Base-by-base conservation (phyloP, 1,139 yeast species). In the Saccharomyces pastorianus region DNA sequence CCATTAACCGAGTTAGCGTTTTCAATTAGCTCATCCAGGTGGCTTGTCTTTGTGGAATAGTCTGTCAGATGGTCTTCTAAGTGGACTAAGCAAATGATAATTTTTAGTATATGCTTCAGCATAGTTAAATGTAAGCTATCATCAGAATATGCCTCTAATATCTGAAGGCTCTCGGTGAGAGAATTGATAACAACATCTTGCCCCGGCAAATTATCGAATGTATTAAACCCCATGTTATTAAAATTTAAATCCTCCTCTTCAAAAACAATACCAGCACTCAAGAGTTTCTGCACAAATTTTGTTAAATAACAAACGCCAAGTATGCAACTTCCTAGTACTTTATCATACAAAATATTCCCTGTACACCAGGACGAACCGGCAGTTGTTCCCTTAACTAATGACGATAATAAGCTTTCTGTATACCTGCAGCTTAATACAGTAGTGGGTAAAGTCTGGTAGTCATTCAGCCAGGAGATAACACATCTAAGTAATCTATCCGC, bases 231-330 rank as follows among this genome's bases (percentile, higher is more conserved):
- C 84, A 85, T 81, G 11, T 76, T 73, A 59, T 85, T 79, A 1
- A 86, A 81, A 54, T 83, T 83, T 51, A 86, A 70, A 67, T 86
- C 95, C 64, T 86, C 95, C 62, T 86, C 93, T 61, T 85, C 91
- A 61, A 82, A 83, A 17, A 86, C 72, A 6, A 83, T 85, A 13
- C 83, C 84, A 14, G 76, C 71, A 53, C 68, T 72, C 1, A 84
- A 82, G 42, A 84, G 69, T 8, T 70, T 67, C 3, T 79, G 64
- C 6, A 78, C 73, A 50, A 79, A 73, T 23, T 81, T 81, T 6
- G 81, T 76, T 61, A 82, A 77, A 56, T 78, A 79, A 49, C 81
- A 69, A 7, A 83, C 61, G 2, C 84, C 87, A 29, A 80, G 61
- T 6, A 78, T 68, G 56, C 75, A 77, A 25, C 76, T 70, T 54